Evolutionary conservation across 2,329 filamentous ascomycete genomes (phyloP).

Genomic region (Calonectria leucothoes): DNA sequence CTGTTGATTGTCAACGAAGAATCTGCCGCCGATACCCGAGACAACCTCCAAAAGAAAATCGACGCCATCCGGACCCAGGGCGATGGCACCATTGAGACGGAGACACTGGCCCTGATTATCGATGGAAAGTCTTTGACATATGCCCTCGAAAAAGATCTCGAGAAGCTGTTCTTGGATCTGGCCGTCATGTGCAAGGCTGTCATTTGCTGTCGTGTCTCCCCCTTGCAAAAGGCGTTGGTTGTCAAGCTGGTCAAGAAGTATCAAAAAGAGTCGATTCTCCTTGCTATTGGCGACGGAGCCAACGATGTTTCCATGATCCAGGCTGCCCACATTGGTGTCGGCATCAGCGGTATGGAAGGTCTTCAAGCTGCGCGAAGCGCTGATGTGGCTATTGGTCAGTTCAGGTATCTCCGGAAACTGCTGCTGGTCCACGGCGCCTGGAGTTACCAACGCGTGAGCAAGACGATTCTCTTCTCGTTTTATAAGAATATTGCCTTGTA

Average conservation of each 20-base stretch:
- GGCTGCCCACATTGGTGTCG: conserved; percentile 96
- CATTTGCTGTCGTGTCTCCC: conserved; percentile 96
- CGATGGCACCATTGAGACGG: conserved; percentile 80
- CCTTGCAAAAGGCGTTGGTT: conserved; percentile 95
- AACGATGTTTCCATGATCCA: conserved; percentile 99
- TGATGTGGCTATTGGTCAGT: conserved; percentile 95
- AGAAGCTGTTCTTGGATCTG: conserved; percentile 92
- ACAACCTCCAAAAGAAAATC: conserved; percentile 93
- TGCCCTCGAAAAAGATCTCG: conserved; percentile 92
- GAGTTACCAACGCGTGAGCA: conserved; percentile 97
- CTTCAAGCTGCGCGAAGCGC: conserved; percentile 95
- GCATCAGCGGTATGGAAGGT: conserved; percentile 97
- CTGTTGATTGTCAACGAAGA: conserved; percentile 97
- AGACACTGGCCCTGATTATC: conserved; percentile 91
- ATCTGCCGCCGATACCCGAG: conserved; percentile 78
- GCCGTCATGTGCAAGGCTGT: conserved; percentile 99
- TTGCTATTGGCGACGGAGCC: conserved; percentile 96
- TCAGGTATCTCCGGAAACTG: conserved; percentile 93
- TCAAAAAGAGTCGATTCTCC: conserved; percentile 88
- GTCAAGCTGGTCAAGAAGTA: conserved; percentile 97
- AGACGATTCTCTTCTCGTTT: conserved; percentile 97
- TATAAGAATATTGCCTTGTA: conserved; percentile 99
- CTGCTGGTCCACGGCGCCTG: conserved; percentile 95
- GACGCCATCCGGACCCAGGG: conserved; percentile 89
- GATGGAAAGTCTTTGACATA: conserved; percentile 96